A percentile compares a stretch with the other conserved stretches of the same genome.
Conservation (phyloP, 306 rosid genomes). For the Castanospermum australe region DNA sequence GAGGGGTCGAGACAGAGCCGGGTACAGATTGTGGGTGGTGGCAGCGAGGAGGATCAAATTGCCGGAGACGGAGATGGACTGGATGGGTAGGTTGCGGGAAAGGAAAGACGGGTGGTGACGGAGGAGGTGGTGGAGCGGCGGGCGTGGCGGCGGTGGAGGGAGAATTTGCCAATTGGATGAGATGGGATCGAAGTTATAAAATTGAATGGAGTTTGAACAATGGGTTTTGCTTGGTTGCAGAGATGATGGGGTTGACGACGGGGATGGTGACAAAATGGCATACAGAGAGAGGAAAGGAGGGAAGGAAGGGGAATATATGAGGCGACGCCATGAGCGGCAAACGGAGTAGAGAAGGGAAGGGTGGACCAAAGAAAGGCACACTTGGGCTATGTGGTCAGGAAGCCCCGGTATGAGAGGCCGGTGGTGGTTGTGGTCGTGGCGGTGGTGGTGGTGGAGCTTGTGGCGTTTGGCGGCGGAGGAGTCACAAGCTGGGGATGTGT, state of each 20-base stretch:
- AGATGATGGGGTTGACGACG: neutral
- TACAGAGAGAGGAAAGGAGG: conserved; percentile 73
- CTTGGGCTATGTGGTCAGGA: conserved; percentile 77
- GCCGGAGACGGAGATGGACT: conserved; percentile 54
- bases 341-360: conserved; percentile 59
- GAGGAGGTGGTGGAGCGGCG: conserved; percentile 46
- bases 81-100: conserved; percentile 70
- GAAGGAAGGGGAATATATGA: conserved; percentile 65
- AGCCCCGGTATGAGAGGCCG: conserved; percentile 60
- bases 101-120: conserved; percentile 86
- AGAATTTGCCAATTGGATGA: conserved; percentile 51
- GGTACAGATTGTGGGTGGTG: conserved; percentile 52
- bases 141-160: conserved; percentile 48
- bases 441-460: neutral
- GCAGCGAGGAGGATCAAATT: conserved; percentile 73
- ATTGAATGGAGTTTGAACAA: conserved; percentile 29
- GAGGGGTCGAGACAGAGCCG: conserved; percentile 68
- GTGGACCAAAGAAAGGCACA: conserved; percentile 44
- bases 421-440: neutral
- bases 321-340: conserved; percentile 73
- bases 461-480: conserved; percentile 27
- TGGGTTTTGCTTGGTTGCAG: neutral
- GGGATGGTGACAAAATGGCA: conserved; percentile 43
- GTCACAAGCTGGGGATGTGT: no score
- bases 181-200: conserved; percentile 64